Evolutionary conservation across 768 basidiomycete species (phyloP).

Genomic region (Termitomyces titanicus): DNA sequence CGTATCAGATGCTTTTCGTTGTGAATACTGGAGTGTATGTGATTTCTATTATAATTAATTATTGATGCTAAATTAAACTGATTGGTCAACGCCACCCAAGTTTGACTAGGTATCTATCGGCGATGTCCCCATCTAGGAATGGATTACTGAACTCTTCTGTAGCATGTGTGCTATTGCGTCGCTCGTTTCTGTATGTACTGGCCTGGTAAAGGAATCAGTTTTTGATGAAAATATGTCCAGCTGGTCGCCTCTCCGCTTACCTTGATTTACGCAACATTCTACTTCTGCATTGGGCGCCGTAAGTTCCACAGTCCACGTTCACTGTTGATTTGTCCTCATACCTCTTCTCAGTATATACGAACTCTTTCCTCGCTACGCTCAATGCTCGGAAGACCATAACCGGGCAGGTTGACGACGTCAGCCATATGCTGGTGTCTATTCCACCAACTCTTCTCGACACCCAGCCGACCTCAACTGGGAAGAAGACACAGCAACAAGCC

Average conservation of each 20-base stretch:
- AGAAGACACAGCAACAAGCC: slow-evolving; percentile 18
- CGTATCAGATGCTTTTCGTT: slow-evolving; percentile 45
- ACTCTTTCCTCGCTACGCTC: slow-evolving; percentile 49
- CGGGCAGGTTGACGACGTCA: slow-evolving; percentile 22
- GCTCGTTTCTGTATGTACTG: slow-evolving; percentile 37
- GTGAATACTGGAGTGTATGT: slow-evolving; percentile 49
- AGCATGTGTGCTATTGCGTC: slow-evolving; percentile 47
- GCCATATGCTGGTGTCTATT: slow-evolving; percentile 30
- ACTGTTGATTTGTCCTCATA: background rate
- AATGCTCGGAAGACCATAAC: slow-evolving; percentile 41
- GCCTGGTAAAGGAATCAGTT: background rate
- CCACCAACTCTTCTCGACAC: slow-evolving; percentile 22
- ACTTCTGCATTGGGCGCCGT: slow-evolving; percentile 50
- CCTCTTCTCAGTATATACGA: slow-evolving; percentile 40
- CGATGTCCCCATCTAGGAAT: background rate
- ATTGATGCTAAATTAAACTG: background rate
- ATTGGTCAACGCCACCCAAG: slow-evolving; percentile 13
- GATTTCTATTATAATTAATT: background rate
- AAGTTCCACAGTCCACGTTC: slow-evolving; percentile 15
- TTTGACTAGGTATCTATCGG: slow-evolving; percentile 30
- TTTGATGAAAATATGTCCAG: slow-evolving; percentile 13
- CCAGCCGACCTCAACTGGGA: slow-evolving; percentile 2
- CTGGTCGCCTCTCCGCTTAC: slow-evolving; percentile 36
- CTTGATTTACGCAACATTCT: slow-evolving; percentile 48
- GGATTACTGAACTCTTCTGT: background rate